Conservation (phyloP, 2,329 filamentous ascomycete genomes). For the Apiospora kogelbergensis region DNA sequence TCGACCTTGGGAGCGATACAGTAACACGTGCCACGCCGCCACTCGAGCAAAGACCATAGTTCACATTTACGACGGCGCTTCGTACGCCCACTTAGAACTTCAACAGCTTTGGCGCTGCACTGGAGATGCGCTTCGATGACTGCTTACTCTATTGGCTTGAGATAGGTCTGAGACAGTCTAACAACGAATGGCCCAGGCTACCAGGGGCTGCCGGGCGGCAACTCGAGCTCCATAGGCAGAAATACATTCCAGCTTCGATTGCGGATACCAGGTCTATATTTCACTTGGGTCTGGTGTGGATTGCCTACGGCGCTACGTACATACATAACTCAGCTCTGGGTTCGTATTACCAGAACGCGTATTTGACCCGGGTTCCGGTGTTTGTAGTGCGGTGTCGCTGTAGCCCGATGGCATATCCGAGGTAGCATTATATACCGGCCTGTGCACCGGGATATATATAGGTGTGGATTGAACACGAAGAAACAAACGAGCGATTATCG, state of each 20-base stretch:
- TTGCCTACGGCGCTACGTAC: neutral
- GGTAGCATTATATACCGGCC: neutral
- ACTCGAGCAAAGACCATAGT: neutral
- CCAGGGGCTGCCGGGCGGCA: neutral
- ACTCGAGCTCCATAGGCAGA: neutral
- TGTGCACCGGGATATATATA: neutral
- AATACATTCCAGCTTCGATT: neutral
- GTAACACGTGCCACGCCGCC: neutral
- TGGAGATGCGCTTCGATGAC: neutral
- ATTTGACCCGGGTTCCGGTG: neutral
- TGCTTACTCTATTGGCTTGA: neutral
- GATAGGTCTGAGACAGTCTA: neutral
- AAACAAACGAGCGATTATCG: neutral
- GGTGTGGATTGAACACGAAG: neutral
- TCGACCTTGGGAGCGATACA: neutral
- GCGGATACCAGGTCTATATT: neutral
- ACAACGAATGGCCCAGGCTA: neutral
- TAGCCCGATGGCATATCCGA: neutral
- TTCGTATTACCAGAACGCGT: neutral
- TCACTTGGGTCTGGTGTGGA: neutral
- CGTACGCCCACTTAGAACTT: neutral
- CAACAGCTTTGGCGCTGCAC: neutral
- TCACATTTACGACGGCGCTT: neutral
- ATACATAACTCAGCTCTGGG: neutral
- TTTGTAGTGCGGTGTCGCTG: neutral